Evolutionary conservation across 257 asterid species (phyloP).

Genomic region (Solanum virginianum): DNA sequence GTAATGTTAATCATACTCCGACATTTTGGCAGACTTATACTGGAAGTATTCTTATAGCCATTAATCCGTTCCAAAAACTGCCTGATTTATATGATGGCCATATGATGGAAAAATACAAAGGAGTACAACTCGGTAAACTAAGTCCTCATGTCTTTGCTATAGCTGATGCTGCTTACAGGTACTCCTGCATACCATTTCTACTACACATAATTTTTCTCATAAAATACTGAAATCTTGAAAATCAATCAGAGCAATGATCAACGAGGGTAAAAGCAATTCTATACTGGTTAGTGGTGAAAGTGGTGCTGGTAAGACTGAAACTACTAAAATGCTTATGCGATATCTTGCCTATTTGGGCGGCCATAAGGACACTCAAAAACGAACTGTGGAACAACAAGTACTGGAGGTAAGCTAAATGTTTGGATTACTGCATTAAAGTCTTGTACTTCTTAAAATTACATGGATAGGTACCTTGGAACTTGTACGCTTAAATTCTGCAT

Average conservation of each 20-base stretch:
- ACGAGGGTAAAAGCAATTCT: slow-evolving; percentile 86
- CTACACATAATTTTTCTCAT: slow-evolving; percentile 1
- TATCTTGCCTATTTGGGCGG: slow-evolving; percentile 98
- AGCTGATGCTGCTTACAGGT: slow-evolving; percentile 93
- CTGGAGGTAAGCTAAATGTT: slow-evolving; percentile 59
- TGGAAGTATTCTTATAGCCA: slow-evolving; percentile 96
- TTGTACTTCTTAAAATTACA: neutral
- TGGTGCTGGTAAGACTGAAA: slow-evolving; percentile 99
- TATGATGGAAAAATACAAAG: slow-evolving; percentile 96
- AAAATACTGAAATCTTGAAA: slow-evolving; percentile 18
- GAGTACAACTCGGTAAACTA: slow-evolving; percentile 83
- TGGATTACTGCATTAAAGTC: neutral
- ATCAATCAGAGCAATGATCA: slow-evolving; percentile 65
- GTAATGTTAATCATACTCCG: slow-evolving; percentile 14
- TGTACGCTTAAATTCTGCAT: neutral
- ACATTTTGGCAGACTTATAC: slow-evolving; percentile 77
- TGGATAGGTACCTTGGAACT: neutral
- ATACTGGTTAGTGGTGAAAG: slow-evolving; percentile 98
- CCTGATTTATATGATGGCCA: slow-evolving; percentile 77
- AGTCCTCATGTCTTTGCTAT: slow-evolving; percentile 97
- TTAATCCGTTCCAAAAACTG: slow-evolving; percentile 96
- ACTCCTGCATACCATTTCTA: slow-evolving; percentile 4
- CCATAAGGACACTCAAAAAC: slow-evolving; percentile 85
- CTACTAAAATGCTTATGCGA: slow-evolving; percentile 97
- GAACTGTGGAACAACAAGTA: slow-evolving; percentile 98